Base-by-base conservation (phyloP, 495 filamentous ascomycete species). In the Neurospora sp. region DNA sequence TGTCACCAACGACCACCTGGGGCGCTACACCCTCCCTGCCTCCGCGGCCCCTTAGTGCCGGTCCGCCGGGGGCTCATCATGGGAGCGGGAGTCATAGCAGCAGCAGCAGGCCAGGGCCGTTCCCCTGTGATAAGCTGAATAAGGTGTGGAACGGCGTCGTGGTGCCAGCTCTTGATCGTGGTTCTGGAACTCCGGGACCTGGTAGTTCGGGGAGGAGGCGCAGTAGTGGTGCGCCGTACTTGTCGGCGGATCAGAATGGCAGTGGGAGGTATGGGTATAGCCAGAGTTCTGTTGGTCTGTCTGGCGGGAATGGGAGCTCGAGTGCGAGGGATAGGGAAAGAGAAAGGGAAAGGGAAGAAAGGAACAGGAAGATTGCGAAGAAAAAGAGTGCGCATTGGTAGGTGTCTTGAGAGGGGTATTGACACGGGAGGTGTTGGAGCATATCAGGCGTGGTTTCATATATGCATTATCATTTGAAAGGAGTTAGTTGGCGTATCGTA, bases 311-410 rank as follows among this genome's bases (percentile, higher is more conserved):
- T 61, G 53, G 12, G 12, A 16, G 53, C 53, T 74, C 74, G 37
- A 74, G 71, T n/a, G 75, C 74, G 38, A 75, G 76, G 27, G 73
- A 78, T 39, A 75, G 77, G 37, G 73, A 79, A 37, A 68, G 71
- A 74, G 71, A 72, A 65, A 61, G 71, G 73, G 70, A 71, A 11
- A 79, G 82, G 70, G 80, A 82, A 40, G 72, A 78, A 42, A 76
- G 73, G 77, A 77, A 71, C 40, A 80, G 20, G 46, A 53, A 77
- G 77, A 72, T 85, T 68, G 73, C 81, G 74, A 86, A 83, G 81
- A 86, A 85, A 78, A 78, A 79, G 75, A 84, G 83, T 74, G 80
- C 82, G 77, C 77, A 77, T 71, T 84, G 82, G 79, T 82, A 75
- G 48, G 22, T 18, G 38, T 44, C 10, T n/a, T 44, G n/a, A 35